Percentiles rank a stretch among this genome's conserved stretches.
These are phyloP conservation scores for Primulina tabacum DNA, from an alignment of 257 asterid genomes.

Conservation along the genomic window DNA sequence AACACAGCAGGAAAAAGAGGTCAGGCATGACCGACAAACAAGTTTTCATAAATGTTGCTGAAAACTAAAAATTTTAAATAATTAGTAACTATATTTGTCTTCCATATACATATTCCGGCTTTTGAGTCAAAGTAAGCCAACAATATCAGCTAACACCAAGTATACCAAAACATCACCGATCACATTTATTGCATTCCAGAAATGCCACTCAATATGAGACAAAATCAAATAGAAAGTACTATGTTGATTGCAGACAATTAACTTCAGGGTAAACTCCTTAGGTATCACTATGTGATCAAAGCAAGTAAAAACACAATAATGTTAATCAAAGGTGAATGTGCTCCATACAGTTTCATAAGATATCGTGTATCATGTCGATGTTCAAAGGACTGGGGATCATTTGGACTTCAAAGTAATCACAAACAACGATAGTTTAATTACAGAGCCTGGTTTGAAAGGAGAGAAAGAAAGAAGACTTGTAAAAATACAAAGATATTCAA, in stretches of 20 bases:
- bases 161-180: too few species aligned
- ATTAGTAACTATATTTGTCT: not conserved
- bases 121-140: not conserved
- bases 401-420: not conserved
- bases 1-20: constrained; percentile 21
- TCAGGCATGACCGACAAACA: constrained; percentile 17
- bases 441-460: not conserved
- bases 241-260: not conserved
- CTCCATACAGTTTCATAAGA: not conserved
- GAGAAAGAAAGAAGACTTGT: not conserved
- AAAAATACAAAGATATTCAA: not conserved
- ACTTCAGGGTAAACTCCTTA: not conserved
- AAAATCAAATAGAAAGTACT: too few species aligned
- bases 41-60: not conserved
- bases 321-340: not conserved
- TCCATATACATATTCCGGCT: not conserved
- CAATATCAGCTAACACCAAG: not conserved
- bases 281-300: not conserved
- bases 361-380: not conserved
- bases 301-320: not conserved
- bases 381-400: not conserved
- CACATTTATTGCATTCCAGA: not conserved
- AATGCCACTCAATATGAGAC: too few species aligned
- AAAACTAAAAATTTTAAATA: not conserved
- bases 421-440: too few species aligned